Base-by-base conservation (phyloP, 2,329 filamentous ascomycete genomes). In the Claviceps humidiphila region DNA sequence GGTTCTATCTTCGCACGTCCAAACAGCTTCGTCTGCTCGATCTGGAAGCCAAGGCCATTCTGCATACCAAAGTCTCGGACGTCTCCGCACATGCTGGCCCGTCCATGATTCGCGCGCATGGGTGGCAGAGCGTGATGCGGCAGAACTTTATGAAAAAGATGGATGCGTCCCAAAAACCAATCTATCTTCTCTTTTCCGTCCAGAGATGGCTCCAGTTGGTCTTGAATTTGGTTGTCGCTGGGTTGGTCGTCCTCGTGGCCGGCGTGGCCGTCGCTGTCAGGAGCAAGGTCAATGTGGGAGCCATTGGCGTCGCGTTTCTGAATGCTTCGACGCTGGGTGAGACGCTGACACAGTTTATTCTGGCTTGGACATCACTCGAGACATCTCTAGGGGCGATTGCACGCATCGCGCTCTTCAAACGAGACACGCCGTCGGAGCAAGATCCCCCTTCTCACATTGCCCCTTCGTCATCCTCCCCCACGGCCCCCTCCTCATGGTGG, bases 21-120 rank as follows among this genome's bases (percentile, higher is more conserved):
- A 69, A 77, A 0, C 78, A 80, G 56, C 63, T 81, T 3, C 72
- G 76, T 38, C 67, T 74, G 16, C 61, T 81, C 22, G 77, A 80
- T 47, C 65, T 81, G 1, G 75, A 81, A 56, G 70, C 75, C 1
- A 73, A 73, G 45, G 68, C 75, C 0, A 72, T 71, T 0, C 64
- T 80, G 0, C 73, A 62, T 26, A 65, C 64, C 0, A 64, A 58
- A 40, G 66, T 73, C 17, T 53, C 72, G 3, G 70, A 73, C 53
- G 66, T 66, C 1, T 61, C 30, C 24, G 51, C 60, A 47, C 30
- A 34, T 4, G 30, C 30, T 11, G 57, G 61, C 3, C n/a, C 63
- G 3, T 55, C 58, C 14, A 60, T 58, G 1, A 61, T 64, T 22
- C 60, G 59, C 9, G 58, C 60, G 3, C 63, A 60, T 26, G 58